Evolutionary conservation across 345 rosid genomes (phyloP).

Genomic region (Zanthoxylum bungeanum): DNA sequence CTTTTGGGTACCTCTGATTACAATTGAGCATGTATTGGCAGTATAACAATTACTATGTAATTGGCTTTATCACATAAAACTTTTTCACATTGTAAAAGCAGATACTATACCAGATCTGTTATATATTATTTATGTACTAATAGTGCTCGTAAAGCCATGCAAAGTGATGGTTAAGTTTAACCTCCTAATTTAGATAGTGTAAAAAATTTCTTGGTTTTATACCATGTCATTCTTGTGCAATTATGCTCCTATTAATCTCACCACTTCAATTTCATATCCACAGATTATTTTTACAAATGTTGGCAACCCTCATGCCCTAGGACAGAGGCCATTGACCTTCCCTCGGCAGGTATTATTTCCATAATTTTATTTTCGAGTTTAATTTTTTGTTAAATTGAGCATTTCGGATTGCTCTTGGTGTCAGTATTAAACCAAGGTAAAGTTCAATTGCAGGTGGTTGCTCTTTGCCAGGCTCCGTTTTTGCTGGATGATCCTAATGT

Average conservation of each 20-base stretch:
- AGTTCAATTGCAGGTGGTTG: slow-evolving; percentile 67
- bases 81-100: background rate
- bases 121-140: background rate
- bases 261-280: slow-evolving; percentile 14
- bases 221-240: background rate
- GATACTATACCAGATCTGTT: background rate
- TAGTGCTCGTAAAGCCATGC: background rate
- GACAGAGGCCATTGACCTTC: slow-evolving; percentile 92
- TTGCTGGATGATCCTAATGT: slow-evolving; percentile 94
- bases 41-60: background rate
- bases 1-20: background rate
- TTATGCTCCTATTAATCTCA: slow-evolving; percentile 8
- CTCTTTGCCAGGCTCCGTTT: slow-evolving; percentile 98
- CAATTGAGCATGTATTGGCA: background rate
- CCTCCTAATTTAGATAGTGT: background rate
- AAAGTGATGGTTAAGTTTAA: background rate
- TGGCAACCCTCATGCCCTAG: slow-evolving; percentile 98
- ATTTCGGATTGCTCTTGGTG: slow-evolving; percentile 7
- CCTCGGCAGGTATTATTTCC: slow-evolving; percentile 73
- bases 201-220: background rate
- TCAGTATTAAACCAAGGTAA: slow-evolving; percentile 23
- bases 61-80: background rate
- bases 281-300: slow-evolving; percentile 98
- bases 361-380: background rate
- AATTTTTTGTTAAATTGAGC: background rate